phyloP scores from a whole-genome alignment of 2,329 filamentous ascomycete species.

The Nigrospora osmanthi region DNA sequence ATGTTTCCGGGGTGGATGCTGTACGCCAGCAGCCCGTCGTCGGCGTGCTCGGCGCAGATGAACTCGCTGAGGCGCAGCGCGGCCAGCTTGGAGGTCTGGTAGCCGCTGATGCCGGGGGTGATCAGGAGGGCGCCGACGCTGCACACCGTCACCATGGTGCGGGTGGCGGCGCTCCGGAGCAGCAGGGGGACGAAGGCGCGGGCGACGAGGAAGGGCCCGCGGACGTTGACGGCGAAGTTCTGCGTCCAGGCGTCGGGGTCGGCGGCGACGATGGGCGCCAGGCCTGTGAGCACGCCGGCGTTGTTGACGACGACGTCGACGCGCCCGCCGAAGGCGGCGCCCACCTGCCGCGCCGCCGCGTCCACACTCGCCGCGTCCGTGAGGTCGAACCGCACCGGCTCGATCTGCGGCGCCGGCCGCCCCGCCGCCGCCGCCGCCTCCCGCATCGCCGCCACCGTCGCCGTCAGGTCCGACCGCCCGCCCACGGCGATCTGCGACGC shows the following conservation, averaged over 20 bases:
- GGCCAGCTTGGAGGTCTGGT: slow-evolving; percentile 36
- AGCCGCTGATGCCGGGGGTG: slow-evolving; percentile 24
- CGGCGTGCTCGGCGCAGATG: slow-evolving; percentile 30
- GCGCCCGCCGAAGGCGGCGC: too few relatives aligned
- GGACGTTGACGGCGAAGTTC: slow-evolving; percentile 38
- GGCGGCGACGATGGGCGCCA: not conserved
- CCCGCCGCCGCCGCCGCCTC: too few relatives aligned
- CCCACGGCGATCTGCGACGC: slow-evolving; percentile 26
- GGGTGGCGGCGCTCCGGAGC: slow-evolving; percentile 15
- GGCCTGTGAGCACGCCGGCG: too few relatives aligned
- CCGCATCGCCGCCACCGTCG: slow-evolving; percentile 12
- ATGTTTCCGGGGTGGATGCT: slow-evolving; percentile 34
- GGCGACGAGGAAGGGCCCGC: slow-evolving; percentile 35
- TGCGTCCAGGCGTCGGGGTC: slow-evolving; percentile 27
- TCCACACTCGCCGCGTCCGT: slow-evolving; percentile 21
- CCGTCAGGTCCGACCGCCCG: slow-evolving; percentile 15
- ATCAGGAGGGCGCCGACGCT: slow-evolving; percentile 28
- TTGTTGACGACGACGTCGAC: too few relatives aligned
- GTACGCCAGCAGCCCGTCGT: slow-evolving; percentile 30
- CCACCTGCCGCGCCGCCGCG: too few relatives aligned
- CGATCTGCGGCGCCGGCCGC: slow-evolving; percentile 19
- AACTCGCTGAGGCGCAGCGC: slow-evolving; percentile 36
- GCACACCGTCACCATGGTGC: slow-evolving; percentile 33
- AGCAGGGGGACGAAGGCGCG: slow-evolving; percentile 37
- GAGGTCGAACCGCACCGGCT: slow-evolving; percentile 25